These are phyloP conservation scores for Backusella liffmaniae DNA, from an alignment of 192 early-diverging fungal species.

Conservation along the genomic window DNA sequence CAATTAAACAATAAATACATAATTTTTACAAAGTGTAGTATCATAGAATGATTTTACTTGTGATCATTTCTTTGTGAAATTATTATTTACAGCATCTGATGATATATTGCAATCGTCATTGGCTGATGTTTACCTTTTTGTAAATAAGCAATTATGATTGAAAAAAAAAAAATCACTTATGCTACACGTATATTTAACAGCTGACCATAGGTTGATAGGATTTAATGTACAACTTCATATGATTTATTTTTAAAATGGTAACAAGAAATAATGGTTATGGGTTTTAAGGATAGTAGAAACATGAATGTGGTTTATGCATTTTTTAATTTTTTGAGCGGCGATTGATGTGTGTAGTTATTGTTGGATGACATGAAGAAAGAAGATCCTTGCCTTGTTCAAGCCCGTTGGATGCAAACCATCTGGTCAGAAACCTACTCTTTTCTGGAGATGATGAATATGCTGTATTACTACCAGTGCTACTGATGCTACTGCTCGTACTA, in stretches of 20 bases:
- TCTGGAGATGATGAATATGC: constrained; percentile 1
- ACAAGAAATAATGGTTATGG: not conserved
- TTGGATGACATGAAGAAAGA: constrained; percentile 12
- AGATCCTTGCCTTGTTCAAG: not conserved
- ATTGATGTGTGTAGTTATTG: not conserved
- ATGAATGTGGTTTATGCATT: not conserved
- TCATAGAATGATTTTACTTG: not conserved
- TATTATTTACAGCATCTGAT: not conserved
- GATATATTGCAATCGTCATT: not conserved
- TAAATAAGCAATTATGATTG: not conserved
- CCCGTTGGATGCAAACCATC: not conserved
- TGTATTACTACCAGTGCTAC: not conserved
- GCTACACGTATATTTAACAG: not conserved
- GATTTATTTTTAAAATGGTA: not conserved
- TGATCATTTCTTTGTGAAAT: constrained; percentile 1
- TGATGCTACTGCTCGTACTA: not conserved
- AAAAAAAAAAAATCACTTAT: not conserved
- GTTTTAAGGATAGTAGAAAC: constrained; percentile 1
- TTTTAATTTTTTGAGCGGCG: constrained; percentile 1
- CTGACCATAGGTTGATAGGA: not conserved
- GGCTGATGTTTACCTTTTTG: not conserved
- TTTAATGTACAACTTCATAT: not conserved
- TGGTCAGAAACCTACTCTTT: not conserved
- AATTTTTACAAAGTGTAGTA: not conserved
- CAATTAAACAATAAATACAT: not conserved